These are phyloP conservation scores for Pythium insidiosum DNA, from an alignment of 352 stramenopile genomes.

Conservation along the genomic window DNA sequence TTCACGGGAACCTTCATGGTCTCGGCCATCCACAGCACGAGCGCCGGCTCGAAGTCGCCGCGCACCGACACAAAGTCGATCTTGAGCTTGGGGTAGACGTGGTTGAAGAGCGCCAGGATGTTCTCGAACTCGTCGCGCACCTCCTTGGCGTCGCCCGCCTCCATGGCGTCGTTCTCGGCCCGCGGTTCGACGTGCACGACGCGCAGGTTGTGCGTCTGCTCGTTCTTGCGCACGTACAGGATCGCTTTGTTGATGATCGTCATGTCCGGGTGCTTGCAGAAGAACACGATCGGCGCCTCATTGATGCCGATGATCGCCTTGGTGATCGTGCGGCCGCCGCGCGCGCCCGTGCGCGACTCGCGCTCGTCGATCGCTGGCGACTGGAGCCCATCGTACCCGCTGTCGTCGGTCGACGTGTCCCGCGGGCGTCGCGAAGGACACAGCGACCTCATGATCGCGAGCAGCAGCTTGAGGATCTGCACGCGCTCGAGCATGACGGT, in stretches of 20 bases:
- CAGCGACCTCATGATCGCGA: conserved; percentile 54
- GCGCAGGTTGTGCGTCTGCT: conserved; percentile 87
- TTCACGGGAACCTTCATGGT: conserved; percentile 77
- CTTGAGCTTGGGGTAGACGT: conserved; percentile 91
- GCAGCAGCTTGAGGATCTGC: conserved; percentile 61
- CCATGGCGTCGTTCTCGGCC: conserved; percentile 25
- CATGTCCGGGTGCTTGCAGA: conserved; percentile 83
- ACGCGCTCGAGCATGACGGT: conserved; percentile 79
- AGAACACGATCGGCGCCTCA: conserved; percentile 87
- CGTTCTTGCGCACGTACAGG: conserved; percentile 90
- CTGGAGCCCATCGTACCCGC: no score
- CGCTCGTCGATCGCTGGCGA: not conserved
- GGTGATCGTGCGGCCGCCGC: conserved; percentile 60
- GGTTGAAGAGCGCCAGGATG: conserved; percentile 74
- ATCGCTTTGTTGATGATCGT: conserved; percentile 92
- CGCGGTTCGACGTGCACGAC: conserved; percentile 77
- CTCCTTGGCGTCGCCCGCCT: conserved; percentile 21
- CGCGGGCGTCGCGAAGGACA: conserved; percentile 33
- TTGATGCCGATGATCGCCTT: conserved; percentile 57
- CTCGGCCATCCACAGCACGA: conserved; percentile 83
- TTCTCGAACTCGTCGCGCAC: conserved; percentile 62
- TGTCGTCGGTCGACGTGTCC: not conserved
- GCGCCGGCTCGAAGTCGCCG: conserved; percentile 55
- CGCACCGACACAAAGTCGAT: conserved; percentile 83
- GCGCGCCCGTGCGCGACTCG: conserved; percentile 35